Base-by-base conservation (phyloP, 2,329 filamentous ascomycete genomes). In the Tolypocladium sp. region DNA sequence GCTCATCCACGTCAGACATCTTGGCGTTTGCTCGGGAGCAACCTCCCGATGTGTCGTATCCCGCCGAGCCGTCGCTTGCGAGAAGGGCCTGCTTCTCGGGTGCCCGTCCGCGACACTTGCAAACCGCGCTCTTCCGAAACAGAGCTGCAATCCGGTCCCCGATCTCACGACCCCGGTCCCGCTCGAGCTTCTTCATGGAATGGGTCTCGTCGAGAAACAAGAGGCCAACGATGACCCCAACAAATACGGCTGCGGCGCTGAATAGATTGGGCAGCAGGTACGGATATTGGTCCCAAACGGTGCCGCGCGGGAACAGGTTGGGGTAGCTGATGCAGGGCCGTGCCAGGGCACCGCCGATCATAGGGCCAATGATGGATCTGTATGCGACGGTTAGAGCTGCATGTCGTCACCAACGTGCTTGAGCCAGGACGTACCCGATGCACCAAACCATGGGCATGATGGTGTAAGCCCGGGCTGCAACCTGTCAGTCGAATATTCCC, bases 391-490 rank as follows among this genome's bases (percentile, higher is more conserved):
- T 71, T 63, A 73, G 69, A 59, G 27, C 30, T 33, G 7, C 9
- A 25, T 27, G 20, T 13, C 15, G 13, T 38, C 9, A 7, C 22
- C 30, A n/a, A 40, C 4, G 9, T 22, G 27, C 20, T 20, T 4
- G 20, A 12, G 5, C 12, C 2, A 49, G n/a, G 6, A 76, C 80
- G 76, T 79, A 91, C 80, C 94, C 94, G 69, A 99, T 82, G 71
- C 92, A 97, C 94, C 94, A 99, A 33, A 97, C 91, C 71, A 96
- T 91, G 8, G 94, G 94, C 92, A 99, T 97, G 66, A 97, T 92
- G 15, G 93, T 91, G 76, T 96, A 99, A 56, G 93, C 94, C 67
- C 91, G 90, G 65, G 92, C 89, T 92, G 62, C 60, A 57, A 58
- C 56, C 20, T 10, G 51, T 59, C 10, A 55, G 58, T 35, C 20